Evolutionary conservation across 352 stramenopile genomes (phyloP).

Genomic region (Globisporangium recalcitrans): DNA sequence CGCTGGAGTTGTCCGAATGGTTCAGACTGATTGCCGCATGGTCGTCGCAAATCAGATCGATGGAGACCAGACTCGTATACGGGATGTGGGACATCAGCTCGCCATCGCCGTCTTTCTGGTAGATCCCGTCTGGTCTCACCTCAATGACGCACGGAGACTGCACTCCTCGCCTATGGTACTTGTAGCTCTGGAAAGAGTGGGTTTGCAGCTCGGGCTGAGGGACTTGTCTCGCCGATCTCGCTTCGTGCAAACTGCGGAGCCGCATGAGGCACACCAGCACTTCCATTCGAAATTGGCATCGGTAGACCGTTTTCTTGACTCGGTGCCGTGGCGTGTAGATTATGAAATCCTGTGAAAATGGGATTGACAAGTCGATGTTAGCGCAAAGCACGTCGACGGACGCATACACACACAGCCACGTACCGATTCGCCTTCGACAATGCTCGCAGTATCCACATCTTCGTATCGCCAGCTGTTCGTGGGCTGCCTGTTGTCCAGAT

Average conservation of each 20-base stretch:
- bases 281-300: constrained; percentile 79
- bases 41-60: constrained; percentile 76
- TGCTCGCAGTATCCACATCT: constrained; percentile 56
- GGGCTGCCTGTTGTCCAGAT: constrained; percentile 59
- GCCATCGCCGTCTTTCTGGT: constrained; percentile 67
- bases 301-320: constrained; percentile 80
- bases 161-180: constrained; percentile 53
- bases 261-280: constrained; percentile 78
- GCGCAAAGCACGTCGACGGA: not conserved
- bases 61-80: constrained; percentile 79
- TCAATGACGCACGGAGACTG: constrained; percentile 67
- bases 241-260: constrained; percentile 57
- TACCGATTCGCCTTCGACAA: constrained; percentile 64
- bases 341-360: constrained; percentile 44
- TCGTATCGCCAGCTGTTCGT: constrained; percentile 83
- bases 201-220: constrained; percentile 45
- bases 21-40: constrained; percentile 68
- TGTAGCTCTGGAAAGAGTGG: constrained; percentile 46
- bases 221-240: constrained; percentile 23
- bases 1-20: constrained; percentile 76
- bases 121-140: constrained; percentile 65
- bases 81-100: constrained; percentile 78
- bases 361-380: not conserved
- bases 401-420: not conserved
- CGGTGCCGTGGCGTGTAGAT: constrained; percentile 71